Evolutionary conservation across 1,284 basidiomycete genomes (phyloP), one percentile per base, ranked within the genome.

Genomic region (Hymenochaete sp.): DNA sequence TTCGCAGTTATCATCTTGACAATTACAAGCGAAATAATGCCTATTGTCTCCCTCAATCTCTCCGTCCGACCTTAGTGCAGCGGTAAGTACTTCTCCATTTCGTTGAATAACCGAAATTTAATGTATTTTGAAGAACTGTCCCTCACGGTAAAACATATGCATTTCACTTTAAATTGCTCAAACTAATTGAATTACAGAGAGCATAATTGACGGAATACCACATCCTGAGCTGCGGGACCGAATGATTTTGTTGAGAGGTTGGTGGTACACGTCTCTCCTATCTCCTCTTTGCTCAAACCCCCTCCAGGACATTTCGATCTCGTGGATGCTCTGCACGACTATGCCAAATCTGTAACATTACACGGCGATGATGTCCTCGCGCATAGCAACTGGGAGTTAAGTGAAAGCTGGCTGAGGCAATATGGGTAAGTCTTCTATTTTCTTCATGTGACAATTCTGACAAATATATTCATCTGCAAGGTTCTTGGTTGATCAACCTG

Each of bases 281-380:
- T 21, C 32, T 10, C 10, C 7, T 13, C 35, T 31, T 35, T 14
- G 11, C 21, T 16, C 24, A 8, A 21, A 33, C 13, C 25, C 2
- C 21, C 33, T 27, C n/a, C 24, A 92, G 86, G 77, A 27, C 81
- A 80, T 32, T 85, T 84, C 53, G 82, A 84, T 57, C 64, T 89
- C 14, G 75, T 82, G 3, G 84, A 87, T 52, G 86, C 82, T 56
- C 59, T 88, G 18, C 72, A 84, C 50, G 80, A 84, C 50, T 81
- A 82, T 52, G 72, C 79, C 26, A 67, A 64, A 33, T 71, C 72
- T 1, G 73, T 85, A 14, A 80, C 75, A 0, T 74, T 93, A 39
- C 89, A 93, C 50, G 89, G 88, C 3, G 87, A 93, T 54, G 91
- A 95, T 57, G 84, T 91, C 24, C 70, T 95, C 14, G 82, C 82